Base-by-base conservation (phyloP, 805 yeast species). In the Wickerhamomyces queroliae region DNA sequence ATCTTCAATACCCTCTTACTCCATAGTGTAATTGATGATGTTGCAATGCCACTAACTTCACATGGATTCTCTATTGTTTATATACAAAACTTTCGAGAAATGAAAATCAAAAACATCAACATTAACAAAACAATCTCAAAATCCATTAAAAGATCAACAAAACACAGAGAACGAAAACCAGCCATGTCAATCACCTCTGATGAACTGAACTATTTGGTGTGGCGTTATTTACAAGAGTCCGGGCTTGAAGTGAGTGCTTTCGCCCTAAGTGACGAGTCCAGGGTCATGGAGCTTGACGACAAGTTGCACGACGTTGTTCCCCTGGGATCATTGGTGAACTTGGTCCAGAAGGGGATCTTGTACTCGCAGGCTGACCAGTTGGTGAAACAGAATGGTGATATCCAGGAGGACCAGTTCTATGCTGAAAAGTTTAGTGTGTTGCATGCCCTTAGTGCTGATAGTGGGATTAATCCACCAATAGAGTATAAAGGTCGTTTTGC, bases 181-280 rank as follows among this genome's bases (percentile, higher is more conserved):
- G 19, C 7, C 6, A 87, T 88, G 96, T 83, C 95, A 20, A 64
- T 91, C 36, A 76, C 93, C 5, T 82, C 93, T 41, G 78, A 74
- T 41, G 95, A 89, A 61, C 74, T 91, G 39, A 93, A 91, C 66
- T 91, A 91, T 57, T 72, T 93, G 50, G 76, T 91, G 39, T 93
- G 96, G 96, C 66, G 97, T 45, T 93, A 91, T 55, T 70, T 89
- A 28, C 95, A 88, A 55, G 98, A 93, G 58, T 68, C 81, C 6
- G 95, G 95, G 3, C 69, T 58, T 29, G 90, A 85, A 37, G 69
- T 86, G 17, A 70, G 93, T 2, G 89, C 95, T 0, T 78, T 73
- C 52, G 95, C 96, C 0, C 62, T 93, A 22, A 86, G 83, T 46
- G 82, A 84, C 48, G 90, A 85, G 48, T 67, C 91, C 1, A 64